These are phyloP conservation scores for Aspergillus flavus DNA, from an alignment of 2,329 filamentous ascomycete species.

Conservation along the genomic window DNA sequence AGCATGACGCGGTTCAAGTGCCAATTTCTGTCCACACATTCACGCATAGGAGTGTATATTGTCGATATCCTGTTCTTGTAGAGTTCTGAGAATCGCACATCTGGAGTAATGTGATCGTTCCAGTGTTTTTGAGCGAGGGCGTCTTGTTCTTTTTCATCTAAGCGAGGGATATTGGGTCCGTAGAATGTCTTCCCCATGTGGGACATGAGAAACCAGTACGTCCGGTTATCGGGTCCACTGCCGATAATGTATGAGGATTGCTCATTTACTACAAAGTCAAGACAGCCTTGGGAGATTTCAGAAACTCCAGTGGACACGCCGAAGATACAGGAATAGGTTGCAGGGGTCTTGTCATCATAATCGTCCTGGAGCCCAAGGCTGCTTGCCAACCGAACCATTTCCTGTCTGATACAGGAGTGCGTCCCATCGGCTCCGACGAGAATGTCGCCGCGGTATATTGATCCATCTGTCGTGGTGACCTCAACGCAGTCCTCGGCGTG, in stretches of 20 bases:
- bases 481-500: slow-evolving; percentile 5
- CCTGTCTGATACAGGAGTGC: slow-evolving; percentile 39
- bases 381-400: slow-evolving; percentile 33
- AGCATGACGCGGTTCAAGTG: slow-evolving; percentile 26
- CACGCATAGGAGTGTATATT: slow-evolving; percentile 18
- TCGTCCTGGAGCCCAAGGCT: slow-evolving; percentile 13
- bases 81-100: slow-evolving; percentile 25
- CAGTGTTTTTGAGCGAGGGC: slow-evolving; percentile 16
- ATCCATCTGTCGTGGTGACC: slow-evolving; percentile 18
- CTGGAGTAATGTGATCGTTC: slow-evolving; percentile 22
- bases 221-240: slow-evolving; percentile 20
- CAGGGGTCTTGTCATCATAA: slow-evolving; percentile 18
- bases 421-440: slow-evolving; percentile 48
- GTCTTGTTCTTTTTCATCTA: slow-evolving; percentile 24
- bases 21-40: slow-evolving; percentile 29
- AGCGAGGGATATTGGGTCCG: slow-evolving; percentile 25
- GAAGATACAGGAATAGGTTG: slow-evolving; percentile 10
- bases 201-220: slow-evolving; percentile 28
- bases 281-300: background rate
- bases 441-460: slow-evolving; percentile 31
- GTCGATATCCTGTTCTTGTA: slow-evolving; percentile 20
- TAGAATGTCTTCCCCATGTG: slow-evolving; percentile 22
- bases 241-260: slow-evolving; percentile 24
- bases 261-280: slow-evolving; percentile 21
- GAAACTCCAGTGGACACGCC: background rate